phyloP scores from a whole-genome alignment of 1,284 basidiomycete genomes.

The Ustilago loliicola region DNA sequence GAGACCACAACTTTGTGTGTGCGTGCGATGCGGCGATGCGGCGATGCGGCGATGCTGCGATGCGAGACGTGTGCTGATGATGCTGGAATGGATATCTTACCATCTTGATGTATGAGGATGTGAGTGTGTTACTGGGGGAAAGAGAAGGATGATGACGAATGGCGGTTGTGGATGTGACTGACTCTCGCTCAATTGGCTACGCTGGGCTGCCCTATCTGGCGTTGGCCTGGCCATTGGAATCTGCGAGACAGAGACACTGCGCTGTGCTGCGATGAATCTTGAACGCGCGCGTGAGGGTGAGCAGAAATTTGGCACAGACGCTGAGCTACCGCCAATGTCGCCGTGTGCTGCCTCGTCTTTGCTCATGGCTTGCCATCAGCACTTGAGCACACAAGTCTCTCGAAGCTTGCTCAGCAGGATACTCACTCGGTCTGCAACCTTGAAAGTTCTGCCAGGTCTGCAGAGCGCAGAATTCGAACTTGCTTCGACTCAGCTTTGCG shows the following conservation, averaged over 20 bases:
- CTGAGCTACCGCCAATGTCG: neutral
- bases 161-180: slow-evolving; percentile 31
- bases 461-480: neutral
- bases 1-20: neutral
- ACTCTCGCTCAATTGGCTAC: slow-evolving; percentile 12
- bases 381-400: too few relatives aligned
- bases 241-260: neutral
- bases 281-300: neutral
- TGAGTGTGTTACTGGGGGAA: slow-evolving; percentile 48
- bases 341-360: neutral
- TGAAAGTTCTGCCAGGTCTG: neutral
- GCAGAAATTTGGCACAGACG: neutral
- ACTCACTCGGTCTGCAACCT: neutral
- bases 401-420: too few relatives aligned
- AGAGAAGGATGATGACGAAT: slow-evolving; percentile 37
- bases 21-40: neutral
- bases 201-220: neutral
- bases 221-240: neutral
- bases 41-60: too few relatives aligned
- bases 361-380: neutral
- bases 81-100: slow-evolving; percentile 35
- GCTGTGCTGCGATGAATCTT: slow-evolving; percentile 8
- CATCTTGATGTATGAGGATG: slow-evolving; percentile 52
- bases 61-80: slow-evolving; percentile 11
- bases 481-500: neutral